Conservation (phyloP, 2,329 filamentous ascomycete species). For the Calcarisporium arbuscula region DNA sequence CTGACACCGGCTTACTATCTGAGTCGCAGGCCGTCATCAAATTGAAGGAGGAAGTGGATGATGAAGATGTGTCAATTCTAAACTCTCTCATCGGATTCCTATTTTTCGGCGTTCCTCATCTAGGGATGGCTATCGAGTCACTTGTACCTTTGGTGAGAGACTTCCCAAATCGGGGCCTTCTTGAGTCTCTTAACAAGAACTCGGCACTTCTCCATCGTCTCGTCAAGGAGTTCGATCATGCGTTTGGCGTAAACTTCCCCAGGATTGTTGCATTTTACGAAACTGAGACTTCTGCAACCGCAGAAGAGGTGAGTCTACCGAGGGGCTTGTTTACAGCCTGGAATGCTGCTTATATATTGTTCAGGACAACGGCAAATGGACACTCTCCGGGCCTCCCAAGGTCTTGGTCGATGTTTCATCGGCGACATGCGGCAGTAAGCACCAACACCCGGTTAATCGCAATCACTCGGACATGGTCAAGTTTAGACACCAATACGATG, state of each 20-base stretch:
- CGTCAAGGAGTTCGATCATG: slow-evolving; percentile 3
- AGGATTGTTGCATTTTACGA: slow-evolving; percentile 10
- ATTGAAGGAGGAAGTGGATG: no score
- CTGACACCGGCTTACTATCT: not conserved
- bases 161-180: slow-evolving; percentile 8
- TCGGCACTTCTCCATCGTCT: slow-evolving; percentile 9
- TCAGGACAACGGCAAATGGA: not conserved
- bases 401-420: no score
- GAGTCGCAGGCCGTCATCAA: not conserved
- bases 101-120: no score
- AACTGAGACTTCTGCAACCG: slow-evolving; percentile 7
- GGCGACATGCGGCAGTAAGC: no score
- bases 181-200: slow-evolving; percentile 13
- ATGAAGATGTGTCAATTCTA: no score
- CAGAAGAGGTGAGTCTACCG: slow-evolving; percentile 4
- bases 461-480: no score
- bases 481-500: no score
- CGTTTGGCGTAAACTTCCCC: not conserved
- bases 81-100: no score
- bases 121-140: slow-evolving; percentile 11
- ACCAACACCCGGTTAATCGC: no score
- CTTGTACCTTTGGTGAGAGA: slow-evolving; percentile 10
- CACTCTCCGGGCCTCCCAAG: no score
- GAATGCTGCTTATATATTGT: slow-evolving; percentile 10
- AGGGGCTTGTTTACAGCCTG: not conserved